Percentiles rank a stretch among this genome's conserved stretches.
phyloP scores from a whole-genome alignment of 768 basidiomycete genomes.

The Albatrellus ellisii region DNA sequence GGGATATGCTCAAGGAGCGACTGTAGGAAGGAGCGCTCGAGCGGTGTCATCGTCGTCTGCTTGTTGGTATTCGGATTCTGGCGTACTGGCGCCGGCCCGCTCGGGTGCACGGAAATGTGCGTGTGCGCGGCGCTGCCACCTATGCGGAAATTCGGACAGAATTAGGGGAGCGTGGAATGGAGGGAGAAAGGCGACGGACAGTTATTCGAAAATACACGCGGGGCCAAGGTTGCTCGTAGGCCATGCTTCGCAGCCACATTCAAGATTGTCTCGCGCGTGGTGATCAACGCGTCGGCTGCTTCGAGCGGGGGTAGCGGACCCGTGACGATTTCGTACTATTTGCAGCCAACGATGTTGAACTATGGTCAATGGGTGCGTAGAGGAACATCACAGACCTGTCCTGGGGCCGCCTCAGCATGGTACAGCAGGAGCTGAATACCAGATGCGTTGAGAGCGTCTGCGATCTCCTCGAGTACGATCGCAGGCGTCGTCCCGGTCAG shows the following conservation, averaged over 20 bases:
- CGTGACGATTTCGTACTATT: slow-evolving; percentile 55
- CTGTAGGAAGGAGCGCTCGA: slow-evolving; percentile 50
- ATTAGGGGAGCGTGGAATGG: neutral
- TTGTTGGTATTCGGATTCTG: slow-evolving; percentile 8
- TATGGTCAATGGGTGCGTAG: too few species aligned
- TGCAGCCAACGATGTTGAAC: neutral
- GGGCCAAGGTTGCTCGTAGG: slow-evolving; percentile 52
- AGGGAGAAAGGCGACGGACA: slow-evolving; percentile 16
- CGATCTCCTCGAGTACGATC: slow-evolving; percentile 44
- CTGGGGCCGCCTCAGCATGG: slow-evolving; percentile 58
- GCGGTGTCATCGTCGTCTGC: slow-evolving; percentile 22
- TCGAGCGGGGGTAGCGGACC: slow-evolving; percentile 53
- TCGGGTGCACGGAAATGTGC: slow-evolving; percentile 57
- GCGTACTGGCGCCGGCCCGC: slow-evolving; percentile 4
- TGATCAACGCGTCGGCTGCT: slow-evolving; percentile 53
- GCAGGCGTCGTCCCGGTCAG: slow-evolving; percentile 33
- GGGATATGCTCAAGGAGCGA: slow-evolving; percentile 46
- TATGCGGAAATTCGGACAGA: slow-evolving; percentile 3
- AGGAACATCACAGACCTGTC: slow-evolving; percentile 31
- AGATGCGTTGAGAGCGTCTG: slow-evolving; percentile 29
- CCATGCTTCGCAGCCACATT: slow-evolving; percentile 54
- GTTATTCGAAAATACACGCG: slow-evolving; percentile 31
- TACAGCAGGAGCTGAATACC: slow-evolving; percentile 56
- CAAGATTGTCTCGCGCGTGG: slow-evolving; percentile 53
- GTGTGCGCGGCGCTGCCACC: slow-evolving; percentile 48